Conservation (phyloP, 1,284 basidiomycete genomes). For the Meripilus lineatus region DNA sequence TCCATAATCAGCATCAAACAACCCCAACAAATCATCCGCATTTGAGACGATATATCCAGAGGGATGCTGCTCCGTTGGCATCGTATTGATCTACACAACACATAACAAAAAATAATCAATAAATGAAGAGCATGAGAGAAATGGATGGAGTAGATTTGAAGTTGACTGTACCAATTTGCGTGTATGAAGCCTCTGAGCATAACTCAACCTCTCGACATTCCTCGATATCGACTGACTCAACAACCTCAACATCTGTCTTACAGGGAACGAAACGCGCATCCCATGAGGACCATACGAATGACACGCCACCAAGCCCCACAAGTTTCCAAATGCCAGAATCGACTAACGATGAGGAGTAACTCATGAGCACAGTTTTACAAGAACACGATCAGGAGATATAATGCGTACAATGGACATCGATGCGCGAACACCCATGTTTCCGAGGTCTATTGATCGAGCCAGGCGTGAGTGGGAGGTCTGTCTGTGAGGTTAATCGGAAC, state of each 20-base stretch:
- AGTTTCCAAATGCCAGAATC: conserved; percentile 77
- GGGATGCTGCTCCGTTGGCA: conserved; percentile 69
- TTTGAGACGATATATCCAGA: conserved; percentile 86
- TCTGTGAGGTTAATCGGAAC: conserved; percentile 18
- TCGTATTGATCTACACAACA: conserved; percentile 63
- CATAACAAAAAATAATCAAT: neutral
- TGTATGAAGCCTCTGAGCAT: conserved; percentile 74
- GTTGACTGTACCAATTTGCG: conserved; percentile 55
- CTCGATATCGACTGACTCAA: conserved; percentile 81
- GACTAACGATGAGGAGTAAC: conserved; percentile 42
- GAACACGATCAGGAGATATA: neutral
- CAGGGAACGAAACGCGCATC: conserved; percentile 83
- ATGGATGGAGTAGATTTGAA: conserved; percentile 1
- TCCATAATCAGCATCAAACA: conserved; percentile 86
- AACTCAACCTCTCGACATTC: conserved; percentile 81
- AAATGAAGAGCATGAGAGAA: conserved; percentile 12
- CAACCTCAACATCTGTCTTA: conserved; percentile 78
- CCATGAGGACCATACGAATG: conserved; percentile 78
- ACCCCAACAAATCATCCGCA: conserved; percentile 75
- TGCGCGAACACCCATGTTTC: conserved; percentile 78
- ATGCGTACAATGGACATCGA: conserved; percentile 76
- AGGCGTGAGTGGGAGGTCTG: conserved; percentile 9
- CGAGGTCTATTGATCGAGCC: conserved; percentile 46
- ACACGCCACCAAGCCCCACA: conserved; percentile 85
- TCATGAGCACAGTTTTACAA: neutral